These are phyloP conservation scores for Aschersonia sp. DNA, from an alignment of 2,329 filamentous ascomycete genomes.

Conservation along the genomic window DNA sequence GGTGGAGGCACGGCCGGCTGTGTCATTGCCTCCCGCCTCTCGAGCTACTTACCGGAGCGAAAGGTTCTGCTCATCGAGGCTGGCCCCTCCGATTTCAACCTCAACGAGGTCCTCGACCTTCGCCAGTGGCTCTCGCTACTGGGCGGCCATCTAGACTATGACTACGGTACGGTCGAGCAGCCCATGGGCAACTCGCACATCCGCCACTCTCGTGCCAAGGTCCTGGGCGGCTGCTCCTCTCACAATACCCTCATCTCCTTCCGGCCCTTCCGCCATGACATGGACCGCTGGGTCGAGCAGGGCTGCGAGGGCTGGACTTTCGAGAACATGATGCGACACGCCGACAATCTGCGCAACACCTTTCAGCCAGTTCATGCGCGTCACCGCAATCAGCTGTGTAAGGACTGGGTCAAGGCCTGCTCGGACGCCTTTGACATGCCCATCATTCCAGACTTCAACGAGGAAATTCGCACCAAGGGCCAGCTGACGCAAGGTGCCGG, in stretches of 20 bases:
- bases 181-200: slow-evolving; percentile 87
- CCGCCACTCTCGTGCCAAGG: slow-evolving; percentile 82
- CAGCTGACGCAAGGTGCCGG: slow-evolving; percentile 64
- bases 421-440: slow-evolving; percentile 68
- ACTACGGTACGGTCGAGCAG: slow-evolving; percentile 81
- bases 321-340: slow-evolving; percentile 65
- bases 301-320: slow-evolving; percentile 82
- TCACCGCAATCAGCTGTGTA: slow-evolving; percentile 81
- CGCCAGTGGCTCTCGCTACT: slow-evolving; percentile 78
- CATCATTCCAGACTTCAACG: slow-evolving; percentile 74
- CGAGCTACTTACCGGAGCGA: slow-evolving; percentile 72
- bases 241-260: slow-evolving; percentile 93
- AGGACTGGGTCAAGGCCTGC: slow-evolving; percentile 79
- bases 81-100: slow-evolving; percentile 78
- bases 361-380: slow-evolving; percentile 75
- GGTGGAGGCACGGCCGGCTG: slow-evolving; percentile 79
- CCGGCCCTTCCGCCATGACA: slow-evolving; percentile 80
- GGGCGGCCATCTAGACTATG: slow-evolving; percentile 80
- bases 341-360: slow-evolving; percentile 80
- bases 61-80: slow-evolving; percentile 74
- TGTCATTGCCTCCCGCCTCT: slow-evolving; percentile 66
- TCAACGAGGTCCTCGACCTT: slow-evolving; percentile 73
- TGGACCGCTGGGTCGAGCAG: slow-evolving; percentile 67
- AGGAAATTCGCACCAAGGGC: slow-evolving; percentile 62
- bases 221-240: slow-evolving; percentile 81